These are phyloP conservation scores for Syzygium aqueum DNA, from an alignment of 345 rosid species.

Conservation along the genomic window DNA sequence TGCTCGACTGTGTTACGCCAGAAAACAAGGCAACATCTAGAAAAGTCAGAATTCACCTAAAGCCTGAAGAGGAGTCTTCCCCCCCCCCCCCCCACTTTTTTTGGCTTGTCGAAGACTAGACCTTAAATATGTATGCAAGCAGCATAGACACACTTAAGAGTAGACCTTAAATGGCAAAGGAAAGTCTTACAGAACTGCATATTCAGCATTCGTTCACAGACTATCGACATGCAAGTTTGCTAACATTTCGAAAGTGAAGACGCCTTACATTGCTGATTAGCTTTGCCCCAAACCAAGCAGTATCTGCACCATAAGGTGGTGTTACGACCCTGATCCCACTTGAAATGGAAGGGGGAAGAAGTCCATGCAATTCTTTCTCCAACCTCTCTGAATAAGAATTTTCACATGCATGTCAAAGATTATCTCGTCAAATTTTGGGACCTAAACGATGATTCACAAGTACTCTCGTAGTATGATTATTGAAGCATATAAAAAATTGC, in stretches of 20 bases:
- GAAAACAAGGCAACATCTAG: background rate
- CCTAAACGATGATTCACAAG: background rate
- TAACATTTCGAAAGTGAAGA: background rate
- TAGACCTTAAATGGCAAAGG: background rate
- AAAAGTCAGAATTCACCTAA: background rate
- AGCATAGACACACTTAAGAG: background rate
- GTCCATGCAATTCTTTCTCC: constrained; percentile 58
- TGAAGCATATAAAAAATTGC: background rate
- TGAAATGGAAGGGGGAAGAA: constrained; percentile 42
- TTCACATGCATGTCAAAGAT: background rate
- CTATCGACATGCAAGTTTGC: background rate
- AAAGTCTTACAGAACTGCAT: background rate
- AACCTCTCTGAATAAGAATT: constrained; percentile 51
- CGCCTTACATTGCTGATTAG: constrained; percentile 68
- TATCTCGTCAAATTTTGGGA: background rate
- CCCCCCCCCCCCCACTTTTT: background rate
- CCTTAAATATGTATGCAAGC: background rate
- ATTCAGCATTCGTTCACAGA: background rate
- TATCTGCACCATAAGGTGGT: constrained; percentile 64
- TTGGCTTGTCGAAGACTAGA: background rate
- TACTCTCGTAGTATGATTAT: background rate
- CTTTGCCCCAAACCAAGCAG: constrained; percentile 92
- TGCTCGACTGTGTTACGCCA: constrained; percentile 53
- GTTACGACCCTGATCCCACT: constrained; percentile 61
- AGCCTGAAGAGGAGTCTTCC: background rate